Percentiles rank a stretch among this genome's conserved stretches.
Evolutionary conservation across 495 filamentous ascomycete genomes (phyloP).

Genomic region (Lophiotrema nucula): DNA sequence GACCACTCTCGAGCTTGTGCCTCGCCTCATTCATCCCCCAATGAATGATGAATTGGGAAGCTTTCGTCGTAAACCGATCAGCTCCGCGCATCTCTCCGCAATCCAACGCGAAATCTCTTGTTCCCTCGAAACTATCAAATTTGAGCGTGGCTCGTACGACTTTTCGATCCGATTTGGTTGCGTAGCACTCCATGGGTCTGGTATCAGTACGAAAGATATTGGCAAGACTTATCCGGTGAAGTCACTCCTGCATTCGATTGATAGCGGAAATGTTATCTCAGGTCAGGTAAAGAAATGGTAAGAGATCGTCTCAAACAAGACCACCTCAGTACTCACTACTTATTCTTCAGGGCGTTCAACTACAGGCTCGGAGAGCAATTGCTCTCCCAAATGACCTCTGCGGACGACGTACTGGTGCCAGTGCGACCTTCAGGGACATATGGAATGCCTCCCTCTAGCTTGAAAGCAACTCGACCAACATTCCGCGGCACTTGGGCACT

Average conservation of each 20-base stretch:
- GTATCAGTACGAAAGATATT: not conserved
- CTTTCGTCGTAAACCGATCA: conserved; percentile 3
- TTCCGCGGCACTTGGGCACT: conserved; percentile 18
- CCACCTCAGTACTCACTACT: no score
- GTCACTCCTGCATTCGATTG: not conserved
- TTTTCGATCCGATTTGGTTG: conserved; percentile 18
- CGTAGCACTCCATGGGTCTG: not conserved
- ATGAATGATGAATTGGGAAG: conserved; percentile 6
- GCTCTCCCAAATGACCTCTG: conserved; percentile 3
- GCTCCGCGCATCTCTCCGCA: not conserved
- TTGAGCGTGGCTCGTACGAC: conserved; percentile 14
- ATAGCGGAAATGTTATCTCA: not conserved
- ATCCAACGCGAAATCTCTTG: conserved; percentile 6
- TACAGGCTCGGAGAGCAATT: not conserved
- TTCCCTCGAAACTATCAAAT: conserved; percentile 1
- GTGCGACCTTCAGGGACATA: not conserved
- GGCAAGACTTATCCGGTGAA: not conserved
- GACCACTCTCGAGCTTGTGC: not conserved
- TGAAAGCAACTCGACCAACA: conserved; percentile 14
- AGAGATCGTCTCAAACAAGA: no score
- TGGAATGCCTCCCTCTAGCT: not conserved
- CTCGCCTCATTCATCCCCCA: not conserved
- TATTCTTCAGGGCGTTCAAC: not conserved
- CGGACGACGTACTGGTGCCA: conserved; percentile 17
- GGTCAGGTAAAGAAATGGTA: conserved; percentile 11